Evolutionary conservation across 345 rosid species (phyloP).

Genomic region (Camelina sativa): DNA sequence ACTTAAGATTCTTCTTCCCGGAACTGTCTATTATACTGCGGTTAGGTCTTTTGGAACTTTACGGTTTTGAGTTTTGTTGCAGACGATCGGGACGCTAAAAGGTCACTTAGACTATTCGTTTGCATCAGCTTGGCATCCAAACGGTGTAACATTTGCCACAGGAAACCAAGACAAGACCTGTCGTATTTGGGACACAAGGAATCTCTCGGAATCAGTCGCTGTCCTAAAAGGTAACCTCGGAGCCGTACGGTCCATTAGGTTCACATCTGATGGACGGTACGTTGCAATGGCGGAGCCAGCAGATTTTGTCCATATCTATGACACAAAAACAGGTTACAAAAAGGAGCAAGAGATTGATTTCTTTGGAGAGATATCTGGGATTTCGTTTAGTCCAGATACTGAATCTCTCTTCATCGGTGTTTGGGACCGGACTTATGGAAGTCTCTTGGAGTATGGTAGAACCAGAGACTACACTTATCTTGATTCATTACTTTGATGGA

Average conservation of each 20-base stretch:
- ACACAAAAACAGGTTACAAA: conserved; percentile 58
- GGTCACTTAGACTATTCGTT: conserved; percentile 83
- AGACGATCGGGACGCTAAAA: conserved; percentile 53
- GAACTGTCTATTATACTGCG: background rate
- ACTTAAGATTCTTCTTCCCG: background rate
- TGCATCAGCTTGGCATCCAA: conserved; percentile 86
- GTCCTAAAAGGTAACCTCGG: conserved; percentile 78
- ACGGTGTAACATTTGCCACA: conserved; percentile 75
- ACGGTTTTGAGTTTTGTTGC: conserved; percentile 23
- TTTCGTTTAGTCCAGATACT: conserved; percentile 78
- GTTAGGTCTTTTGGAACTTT: conserved; percentile 4
- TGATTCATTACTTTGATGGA: conserved; percentile 56
- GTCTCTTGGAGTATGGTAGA: conserved; percentile 80
- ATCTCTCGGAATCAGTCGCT: conserved; percentile 60
- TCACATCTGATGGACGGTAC: conserved; percentile 64
- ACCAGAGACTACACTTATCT: conserved; percentile 68
- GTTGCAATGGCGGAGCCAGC: conserved; percentile 89
- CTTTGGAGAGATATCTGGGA: conserved; percentile 84
- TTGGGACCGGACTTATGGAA: conserved; percentile 86
- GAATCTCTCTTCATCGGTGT: conserved; percentile 81
- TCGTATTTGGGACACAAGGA: conserved; percentile 73
- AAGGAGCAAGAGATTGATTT: conserved; percentile 84
- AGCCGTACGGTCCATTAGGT: conserved; percentile 72
- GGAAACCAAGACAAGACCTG: conserved; percentile 89
- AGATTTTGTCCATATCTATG: conserved; percentile 78